Percentiles rank a stretch among this genome's conserved stretches.
Evolutionary conservation across 192 early-diverging fungal species (phyloP).

Genomic region (Chytriomyces confervae): DNA sequence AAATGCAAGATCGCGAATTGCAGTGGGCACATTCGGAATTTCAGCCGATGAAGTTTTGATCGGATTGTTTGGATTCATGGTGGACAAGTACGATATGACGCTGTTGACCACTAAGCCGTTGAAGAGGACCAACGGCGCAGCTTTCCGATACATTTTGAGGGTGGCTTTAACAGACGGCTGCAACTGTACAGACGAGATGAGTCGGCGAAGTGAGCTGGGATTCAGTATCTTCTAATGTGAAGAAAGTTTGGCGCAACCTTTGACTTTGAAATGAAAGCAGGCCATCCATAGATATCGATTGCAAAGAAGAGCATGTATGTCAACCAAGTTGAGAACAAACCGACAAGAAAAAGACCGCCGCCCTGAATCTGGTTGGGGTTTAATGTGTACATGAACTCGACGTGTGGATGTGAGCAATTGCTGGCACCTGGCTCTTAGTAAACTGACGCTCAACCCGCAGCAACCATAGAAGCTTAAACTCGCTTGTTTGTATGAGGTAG

Average conservation of each 20-base stretch:
- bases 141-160: neutral
- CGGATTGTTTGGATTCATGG: neutral
- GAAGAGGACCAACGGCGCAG: conserved; percentile 5
- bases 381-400: neutral
- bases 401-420: neutral
- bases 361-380: neutral
- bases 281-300: conserved; percentile 2
- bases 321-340: neutral
- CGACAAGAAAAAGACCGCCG: neutral
- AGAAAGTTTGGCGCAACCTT: neutral
- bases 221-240: neutral
- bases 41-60: neutral
- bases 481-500: too few relatives aligned
- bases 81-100: neutral
- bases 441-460: neutral
- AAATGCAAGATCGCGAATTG: conserved; percentile 51
- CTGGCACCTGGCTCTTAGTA: neutral
- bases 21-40: neutral
- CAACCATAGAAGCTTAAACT: neutral
- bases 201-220: neutral
- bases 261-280: neutral
- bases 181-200: neutral
- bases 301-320: conserved; percentile 22
- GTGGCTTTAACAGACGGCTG: neutral
- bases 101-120: conserved; percentile 5